A percentile compares a stretch with the other conserved stretches of the same genome.
Evolutionary conservation across 2,329 filamentous ascomycete species (phyloP).

Genomic region (Exophiala sp.): DNA sequence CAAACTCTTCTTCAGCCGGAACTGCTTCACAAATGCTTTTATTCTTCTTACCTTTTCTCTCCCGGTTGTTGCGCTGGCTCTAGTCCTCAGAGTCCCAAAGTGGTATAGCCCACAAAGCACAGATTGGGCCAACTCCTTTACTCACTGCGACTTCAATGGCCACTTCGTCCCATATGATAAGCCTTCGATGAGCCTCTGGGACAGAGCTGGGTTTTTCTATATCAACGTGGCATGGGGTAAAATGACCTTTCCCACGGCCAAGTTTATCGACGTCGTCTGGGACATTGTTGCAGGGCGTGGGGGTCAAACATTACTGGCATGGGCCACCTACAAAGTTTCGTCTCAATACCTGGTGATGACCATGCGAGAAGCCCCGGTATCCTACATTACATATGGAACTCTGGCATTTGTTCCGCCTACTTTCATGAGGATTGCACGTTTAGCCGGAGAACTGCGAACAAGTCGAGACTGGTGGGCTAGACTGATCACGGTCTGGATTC

Average conservation of each 20-base stretch:
- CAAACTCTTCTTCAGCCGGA: neutral
- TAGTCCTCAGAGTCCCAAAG: slow-evolving; percentile 9
- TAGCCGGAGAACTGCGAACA: slow-evolving; percentile 30
- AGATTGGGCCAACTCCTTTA: slow-evolving; percentile 14
- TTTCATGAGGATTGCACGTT: slow-evolving; percentile 28
- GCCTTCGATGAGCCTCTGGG: slow-evolving; percentile 18
- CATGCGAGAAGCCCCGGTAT: slow-evolving; percentile 33
- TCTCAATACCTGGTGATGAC: slow-evolving; percentile 32
- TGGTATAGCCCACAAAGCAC: slow-evolving; percentile 10
- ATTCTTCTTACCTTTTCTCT: slow-evolving; percentile 17
- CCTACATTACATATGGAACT: slow-evolving; percentile 34
- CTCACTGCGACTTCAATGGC: slow-evolving; percentile 22
- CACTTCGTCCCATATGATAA: slow-evolving; percentile 11
- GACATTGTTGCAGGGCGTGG: slow-evolving; percentile 34
- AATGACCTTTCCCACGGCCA: slow-evolving; percentile 32
- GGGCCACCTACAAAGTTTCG: slow-evolving; percentile 32
- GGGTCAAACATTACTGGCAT: slow-evolving; percentile 32
- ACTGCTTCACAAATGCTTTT: slow-evolving; percentile 1
- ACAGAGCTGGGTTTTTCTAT: slow-evolving; percentile 17
- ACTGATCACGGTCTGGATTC: slow-evolving; percentile 32
- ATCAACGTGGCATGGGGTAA: slow-evolving; percentile 21
- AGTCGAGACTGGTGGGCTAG: slow-evolving; percentile 24
- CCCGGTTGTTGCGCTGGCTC: slow-evolving; percentile 10
- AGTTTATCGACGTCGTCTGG: slow-evolving; percentile 36
- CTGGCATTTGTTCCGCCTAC: slow-evolving; percentile 32